Conservation (phyloP, 345 rosid species). For the Clarkia xantiana region DNA sequence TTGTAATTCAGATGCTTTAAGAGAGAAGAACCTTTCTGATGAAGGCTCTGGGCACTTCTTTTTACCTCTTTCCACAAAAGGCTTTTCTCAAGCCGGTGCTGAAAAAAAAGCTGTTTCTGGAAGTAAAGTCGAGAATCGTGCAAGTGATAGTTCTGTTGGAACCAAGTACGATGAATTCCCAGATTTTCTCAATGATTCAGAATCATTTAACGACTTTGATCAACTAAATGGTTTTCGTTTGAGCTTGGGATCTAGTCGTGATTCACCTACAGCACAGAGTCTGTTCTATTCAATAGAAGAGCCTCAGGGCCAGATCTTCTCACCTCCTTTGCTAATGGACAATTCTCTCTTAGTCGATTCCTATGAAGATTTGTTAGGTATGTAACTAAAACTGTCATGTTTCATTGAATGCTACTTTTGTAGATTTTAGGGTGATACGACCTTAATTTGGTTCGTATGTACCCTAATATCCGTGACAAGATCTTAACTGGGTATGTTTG, state of each 20-base stretch:
- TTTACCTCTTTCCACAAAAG: constrained; percentile 50
- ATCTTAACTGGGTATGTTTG: not conserved
- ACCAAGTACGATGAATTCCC: constrained; percentile 51
- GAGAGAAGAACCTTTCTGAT: constrained; percentile 51
- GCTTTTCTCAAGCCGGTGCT: constrained; percentile 34
- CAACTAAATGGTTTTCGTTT: constrained; percentile 62
- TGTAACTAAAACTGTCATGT: constrained; percentile 8
- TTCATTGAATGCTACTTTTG: no score
- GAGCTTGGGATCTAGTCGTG: constrained; percentile 42
- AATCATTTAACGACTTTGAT: constrained; percentile 52
- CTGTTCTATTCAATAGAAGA: constrained; percentile 57
- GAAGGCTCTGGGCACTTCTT: constrained; percentile 81
- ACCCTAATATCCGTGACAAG: no score
- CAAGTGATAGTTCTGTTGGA: constrained; percentile 24
- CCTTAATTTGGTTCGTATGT: no score
- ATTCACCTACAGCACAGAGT: constrained; percentile 35
- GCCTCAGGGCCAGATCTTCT: constrained; percentile 56
- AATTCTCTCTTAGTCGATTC: constrained; percentile 55
- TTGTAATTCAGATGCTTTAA: constrained; percentile 53
- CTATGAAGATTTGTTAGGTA: constrained; percentile 91
- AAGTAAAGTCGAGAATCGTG: constrained; percentile 37
- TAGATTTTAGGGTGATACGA: no score
- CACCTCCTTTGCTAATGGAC: constrained; percentile 85
- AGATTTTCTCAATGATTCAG: constrained; percentile 43
- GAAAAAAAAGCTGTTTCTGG: constrained; percentile 41